phyloP scores from a whole-genome alignment of 2,329 filamentous ascomycete species.

The Nemania diffusa region DNA sequence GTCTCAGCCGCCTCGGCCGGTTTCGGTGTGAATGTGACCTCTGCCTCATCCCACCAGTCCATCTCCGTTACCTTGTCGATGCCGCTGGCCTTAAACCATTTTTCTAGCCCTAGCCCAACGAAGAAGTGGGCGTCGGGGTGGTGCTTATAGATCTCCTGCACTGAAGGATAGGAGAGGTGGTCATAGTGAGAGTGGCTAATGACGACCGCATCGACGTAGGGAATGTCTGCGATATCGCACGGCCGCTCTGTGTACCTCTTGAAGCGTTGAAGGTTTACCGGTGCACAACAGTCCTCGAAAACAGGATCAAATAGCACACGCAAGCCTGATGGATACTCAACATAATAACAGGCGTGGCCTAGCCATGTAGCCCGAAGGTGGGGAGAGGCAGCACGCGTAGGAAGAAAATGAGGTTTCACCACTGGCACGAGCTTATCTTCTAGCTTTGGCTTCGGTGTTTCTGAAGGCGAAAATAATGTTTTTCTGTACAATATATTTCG shows the following conservation, averaged over 20 bases:
- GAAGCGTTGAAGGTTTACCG: conserved; percentile 75
- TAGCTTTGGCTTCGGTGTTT: conserved; percentile 70
- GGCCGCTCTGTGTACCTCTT: conserved; percentile 82
- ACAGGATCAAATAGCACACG: conserved; percentile 94
- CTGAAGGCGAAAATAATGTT: conserved; percentile 52
- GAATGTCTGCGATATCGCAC: conserved; percentile 81
- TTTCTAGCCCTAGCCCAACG: conserved; percentile 82
- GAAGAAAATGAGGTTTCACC: conserved; percentile 73
- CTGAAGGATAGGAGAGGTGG: conserved; percentile 81
- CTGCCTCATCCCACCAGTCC: conserved; percentile 92
- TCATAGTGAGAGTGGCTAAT: conserved; percentile 96
- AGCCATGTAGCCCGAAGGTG: conserved; percentile 90
- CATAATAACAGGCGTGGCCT: conserved; percentile 92
- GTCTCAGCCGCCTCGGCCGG: conserved; percentile 45
- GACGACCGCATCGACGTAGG: conserved; percentile 77
- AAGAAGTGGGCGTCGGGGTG: conserved; percentile 89
- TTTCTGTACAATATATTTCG: conserved; percentile 23
- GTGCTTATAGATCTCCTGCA: conserved; percentile 74
- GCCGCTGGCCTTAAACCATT: conserved; percentile 80
- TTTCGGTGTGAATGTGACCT: conserved; percentile 68
- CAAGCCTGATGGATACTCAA: conserved; percentile 87
- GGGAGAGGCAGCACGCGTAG: conserved; percentile 63
- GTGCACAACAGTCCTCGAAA: conserved; percentile 87
- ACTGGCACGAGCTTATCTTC: conserved; percentile 69
- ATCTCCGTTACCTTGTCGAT: conserved; percentile 84